Conservation (phyloP, 2,329 filamentous ascomycete species). For the Penicillium verrucosum region DNA sequence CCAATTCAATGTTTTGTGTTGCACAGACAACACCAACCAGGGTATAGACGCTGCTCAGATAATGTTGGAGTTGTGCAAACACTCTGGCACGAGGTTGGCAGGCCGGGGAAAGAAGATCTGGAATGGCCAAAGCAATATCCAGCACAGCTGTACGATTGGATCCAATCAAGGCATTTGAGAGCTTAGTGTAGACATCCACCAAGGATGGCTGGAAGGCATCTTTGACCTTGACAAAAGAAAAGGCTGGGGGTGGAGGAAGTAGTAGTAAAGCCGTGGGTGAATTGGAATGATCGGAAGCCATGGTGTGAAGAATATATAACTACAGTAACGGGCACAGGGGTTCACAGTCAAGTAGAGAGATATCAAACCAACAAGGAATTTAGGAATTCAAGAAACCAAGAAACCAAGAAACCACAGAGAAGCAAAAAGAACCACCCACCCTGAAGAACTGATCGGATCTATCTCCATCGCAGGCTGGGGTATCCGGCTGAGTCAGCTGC, state of each 20-base stretch:
- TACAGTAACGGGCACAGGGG: neutral
- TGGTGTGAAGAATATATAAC: conserved; percentile 15
- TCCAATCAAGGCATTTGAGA: conserved; percentile 40
- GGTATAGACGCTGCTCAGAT: conserved; percentile 74
- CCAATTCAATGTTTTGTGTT: conserved; percentile 59
- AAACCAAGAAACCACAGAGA: neutral
- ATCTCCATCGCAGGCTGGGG: conserved; percentile 4
- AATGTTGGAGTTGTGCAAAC: conserved; percentile 68
- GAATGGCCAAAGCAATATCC: conserved; percentile 62
- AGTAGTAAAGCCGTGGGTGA: conserved; percentile 53
- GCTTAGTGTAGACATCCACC: conserved; percentile 51
- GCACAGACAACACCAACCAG: conserved; percentile 71
- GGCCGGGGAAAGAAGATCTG: conserved; percentile 56
- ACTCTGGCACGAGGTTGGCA: conserved; percentile 53
- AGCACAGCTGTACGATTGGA: conserved; percentile 41
- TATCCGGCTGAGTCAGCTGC: conserved; percentile 7
- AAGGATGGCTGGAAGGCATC: conserved; percentile 61
- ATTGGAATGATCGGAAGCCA: conserved; percentile 22
- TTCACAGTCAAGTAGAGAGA: neutral
- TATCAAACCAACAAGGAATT: neutral
- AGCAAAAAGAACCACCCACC: neutral
- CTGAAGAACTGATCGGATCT: neutral
- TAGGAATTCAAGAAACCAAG: neutral
- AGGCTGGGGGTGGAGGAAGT: conserved; percentile 59
- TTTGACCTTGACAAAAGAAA: conserved; percentile 51